These are phyloP conservation scores for Zizania latifolia DNA, from an alignment of 176 grass and related monocot species.

Conservation along the genomic window DNA sequence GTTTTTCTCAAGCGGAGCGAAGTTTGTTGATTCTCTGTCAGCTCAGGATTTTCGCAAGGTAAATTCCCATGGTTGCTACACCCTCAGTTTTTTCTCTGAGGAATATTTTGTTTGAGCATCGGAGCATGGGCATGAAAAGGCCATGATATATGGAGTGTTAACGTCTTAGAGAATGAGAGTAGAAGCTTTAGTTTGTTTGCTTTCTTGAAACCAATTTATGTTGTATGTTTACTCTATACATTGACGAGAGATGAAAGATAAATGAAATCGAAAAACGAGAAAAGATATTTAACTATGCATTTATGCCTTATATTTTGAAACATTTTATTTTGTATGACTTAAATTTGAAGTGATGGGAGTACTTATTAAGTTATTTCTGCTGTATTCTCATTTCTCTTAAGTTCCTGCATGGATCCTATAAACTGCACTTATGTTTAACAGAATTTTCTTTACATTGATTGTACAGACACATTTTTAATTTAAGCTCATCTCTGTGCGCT, in stretches of 20 bases:
- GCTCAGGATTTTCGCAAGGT: constrained; percentile 53
- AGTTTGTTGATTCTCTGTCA: constrained; percentile 29
- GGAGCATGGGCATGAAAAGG: no score
- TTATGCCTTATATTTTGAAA: no score
- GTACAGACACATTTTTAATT: neutral
- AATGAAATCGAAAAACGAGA: no score
- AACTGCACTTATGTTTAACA: neutral
- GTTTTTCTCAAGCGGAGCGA: constrained; percentile 46
- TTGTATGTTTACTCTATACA: no score
- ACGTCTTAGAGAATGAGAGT: no score
- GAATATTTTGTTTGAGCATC: no score
- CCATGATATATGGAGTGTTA: no score
- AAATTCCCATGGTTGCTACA: neutral
- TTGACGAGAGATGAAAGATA: no score
- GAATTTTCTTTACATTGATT: neutral
- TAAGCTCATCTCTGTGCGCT: neutral
- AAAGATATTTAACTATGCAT: no score
- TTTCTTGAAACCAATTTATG: no score
- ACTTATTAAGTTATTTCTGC: neutral
- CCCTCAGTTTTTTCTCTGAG: neutral
- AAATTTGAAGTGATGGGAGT: neutral
- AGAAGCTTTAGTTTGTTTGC: no score
- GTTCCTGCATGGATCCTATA: neutral
- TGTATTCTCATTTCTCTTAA: neutral
- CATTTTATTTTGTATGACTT: neutral